phyloP scores from a whole-genome alignment of 2,329 filamentous ascomycete species.

The Allantophomopsis cytisporea region DNA sequence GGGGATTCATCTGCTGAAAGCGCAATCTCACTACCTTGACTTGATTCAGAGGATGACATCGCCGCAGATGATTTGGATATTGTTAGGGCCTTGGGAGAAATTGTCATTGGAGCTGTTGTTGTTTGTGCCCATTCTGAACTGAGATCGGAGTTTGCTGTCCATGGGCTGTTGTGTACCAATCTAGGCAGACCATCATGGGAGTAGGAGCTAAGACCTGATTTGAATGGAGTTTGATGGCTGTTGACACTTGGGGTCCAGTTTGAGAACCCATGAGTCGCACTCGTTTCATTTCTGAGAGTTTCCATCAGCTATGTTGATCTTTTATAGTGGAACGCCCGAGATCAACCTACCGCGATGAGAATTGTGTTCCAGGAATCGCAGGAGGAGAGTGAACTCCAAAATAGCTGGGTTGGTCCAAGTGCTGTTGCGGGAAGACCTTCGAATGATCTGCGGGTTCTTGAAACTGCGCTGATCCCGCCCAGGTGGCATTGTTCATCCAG shows the following conservation, averaged over 20 bases:
- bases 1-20: background rate
- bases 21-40: constrained; percentile 2
- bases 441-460: too few relatives aligned
- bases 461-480: too few relatives aligned
- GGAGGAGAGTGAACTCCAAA: too few relatives aligned
- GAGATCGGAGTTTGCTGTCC: constrained; percentile 1
- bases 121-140: constrained; percentile 5
- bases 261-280: background rate
- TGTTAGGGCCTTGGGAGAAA: constrained; percentile 12
- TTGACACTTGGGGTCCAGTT: background rate
- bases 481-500: too few relatives aligned
- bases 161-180: constrained; percentile 4
- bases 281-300: background rate
- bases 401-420: too few relatives aligned
- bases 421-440: too few relatives aligned
- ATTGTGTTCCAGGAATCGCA: too few relatives aligned
- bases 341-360: too few relatives aligned
- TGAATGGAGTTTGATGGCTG: constrained; percentile 1
- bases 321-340: too few relatives aligned
- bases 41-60: constrained; percentile 8
- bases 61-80: constrained; percentile 6
- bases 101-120: constrained; percentile 6
- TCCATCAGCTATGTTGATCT: too few relatives aligned
- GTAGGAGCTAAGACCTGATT: constrained; percentile 1
- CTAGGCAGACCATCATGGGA: constrained; percentile 8